Base-by-base conservation (phyloP, 2,329 filamentous ascomycete species). In the Diaporthe citrichinensis region DNA sequence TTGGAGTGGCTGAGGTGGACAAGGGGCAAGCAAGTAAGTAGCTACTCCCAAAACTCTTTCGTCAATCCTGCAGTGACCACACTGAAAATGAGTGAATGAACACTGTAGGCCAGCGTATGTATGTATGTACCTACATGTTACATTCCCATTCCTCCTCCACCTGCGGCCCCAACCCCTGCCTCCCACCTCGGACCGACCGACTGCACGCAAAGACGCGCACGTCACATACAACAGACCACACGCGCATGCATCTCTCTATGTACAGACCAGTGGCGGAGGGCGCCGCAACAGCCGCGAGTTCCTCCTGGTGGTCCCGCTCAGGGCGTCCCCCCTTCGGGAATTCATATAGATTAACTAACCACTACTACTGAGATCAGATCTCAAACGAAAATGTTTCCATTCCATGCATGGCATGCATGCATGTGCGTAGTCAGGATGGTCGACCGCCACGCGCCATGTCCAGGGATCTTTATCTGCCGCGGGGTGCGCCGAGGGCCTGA, bases 401-500 rank as follows among this genome's bases (percentile, higher is more conserved):
- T 9, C 17, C 59, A 46, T 44, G 59, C 36, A 28, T 28, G 58
- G 15, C 12, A 23, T 31, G 59, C 39, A 62, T 28, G 55, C 14
- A 31, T 31, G 25, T 7, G 31, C 31, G 31, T 31, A 23, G 4
- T 34, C n/a, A 46, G 39, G 25, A 39, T 31, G 59, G 59, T 12
- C 41, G 25, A 25, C 39, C 59, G 25, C 39, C 59, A 65, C 39
- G 59, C 39, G 59, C 59, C 36, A 12, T 10, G 36, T 28, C 20
- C 36, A 44, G 58, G 55, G 55, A 36, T 58, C 31, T 9, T 20
- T 9, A 44, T 28, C 7, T 67, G 28, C 61, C 61, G 61, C 61
- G 61, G 61, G 61, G 61, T 36, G 61, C 61, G 44, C 41, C 61
- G 61, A n/a, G 61, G 61, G 61, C 61, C 61, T 67, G 61, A 67